Evolutionary conservation across 2,329 filamentous ascomycete genomes (phyloP), one percentile per base, ranked within the genome.

Genomic region (Cercospora brassicicola): DNA sequence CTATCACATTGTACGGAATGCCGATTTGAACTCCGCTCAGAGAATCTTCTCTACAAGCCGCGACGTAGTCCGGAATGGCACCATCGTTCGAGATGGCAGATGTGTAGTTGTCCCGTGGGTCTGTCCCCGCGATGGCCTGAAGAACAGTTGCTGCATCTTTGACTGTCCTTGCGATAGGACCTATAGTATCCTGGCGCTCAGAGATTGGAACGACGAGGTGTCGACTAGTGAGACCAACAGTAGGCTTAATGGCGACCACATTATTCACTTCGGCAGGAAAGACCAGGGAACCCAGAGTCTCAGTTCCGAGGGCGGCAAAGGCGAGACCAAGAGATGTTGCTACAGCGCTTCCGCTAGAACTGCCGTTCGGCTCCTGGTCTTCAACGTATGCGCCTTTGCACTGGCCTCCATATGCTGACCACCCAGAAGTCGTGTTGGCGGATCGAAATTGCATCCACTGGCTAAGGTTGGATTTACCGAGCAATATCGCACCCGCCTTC

Each of bases 11-110:
- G 28, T 51, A 51, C 4, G 64, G 55, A 8, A 65, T 18, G 0
- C 64, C 64, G 42, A 65, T 65, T 63, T 86, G 86, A 9, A 87
- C 87, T 9, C 65, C 68, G 51, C 78, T 69, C 0, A 91, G 80
- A 0, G 83, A 82, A 15, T 82, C 82, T n/a, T 82, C 77, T 23
- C 86, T 82, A 74, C 89, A 71, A 0, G 88, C 86, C 2, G 81
- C 82, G 7, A 87, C 83, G 72, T 91, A 91, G 75, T 91, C 81
- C 0, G 89, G 89, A 1, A 85, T 75, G 11, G 33, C 18, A 0
- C 72, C 77, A 26, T 81, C 80, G 67, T 81, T 83, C 0, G 89
- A 57, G 3, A 55, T 53, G 2, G 42, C 57, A 10, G 55, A 60
- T 6, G 64, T 65, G 13, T 65, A 65, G 20, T 61, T 56, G 18